Percentiles rank a stretch among this genome's conserved stretches.
phyloP scores from a whole-genome alignment of 441 rosid genomes.

The Arabidopsis hybrid region DNA sequence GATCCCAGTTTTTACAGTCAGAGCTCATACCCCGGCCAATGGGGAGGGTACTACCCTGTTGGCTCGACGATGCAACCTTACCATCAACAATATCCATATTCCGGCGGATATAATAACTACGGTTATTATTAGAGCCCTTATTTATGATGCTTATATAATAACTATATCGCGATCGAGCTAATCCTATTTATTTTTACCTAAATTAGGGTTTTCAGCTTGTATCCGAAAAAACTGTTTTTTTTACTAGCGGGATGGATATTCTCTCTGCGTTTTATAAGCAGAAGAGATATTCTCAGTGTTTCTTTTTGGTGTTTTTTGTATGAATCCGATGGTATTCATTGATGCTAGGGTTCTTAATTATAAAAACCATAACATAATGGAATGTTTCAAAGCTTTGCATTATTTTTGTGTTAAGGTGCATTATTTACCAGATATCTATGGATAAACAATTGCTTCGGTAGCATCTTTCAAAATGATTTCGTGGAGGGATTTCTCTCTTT shows the following conservation, averaged over 20 bases:
- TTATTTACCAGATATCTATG: background rate
- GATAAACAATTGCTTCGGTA: background rate
- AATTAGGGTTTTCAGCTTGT: constrained; percentile 34
- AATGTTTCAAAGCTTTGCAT: constrained; percentile 2
- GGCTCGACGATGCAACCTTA: constrained; percentile 23
- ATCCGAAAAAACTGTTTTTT: background rate
- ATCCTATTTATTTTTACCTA: constrained; percentile 5
- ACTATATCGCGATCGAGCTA: constrained; percentile 32
- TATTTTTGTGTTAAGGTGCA: background rate
- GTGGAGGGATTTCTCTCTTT: background rate
- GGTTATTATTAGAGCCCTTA: constrained; percentile 23
- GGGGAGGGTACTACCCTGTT: constrained; percentile 26
- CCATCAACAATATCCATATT: constrained; percentile 37
- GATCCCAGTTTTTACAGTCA: constrained; percentile 23
- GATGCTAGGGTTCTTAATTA: constrained; percentile 1
- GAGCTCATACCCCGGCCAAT: constrained; percentile 18
- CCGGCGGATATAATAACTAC: constrained; percentile 27
- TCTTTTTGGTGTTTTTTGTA: background rate
- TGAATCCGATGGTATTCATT: constrained; percentile 17
- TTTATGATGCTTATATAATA: background rate
- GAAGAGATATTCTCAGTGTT: constrained; percentile 13
- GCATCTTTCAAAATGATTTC: background rate
- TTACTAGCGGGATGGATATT: constrained; percentile 2
- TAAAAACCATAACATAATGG: background rate
- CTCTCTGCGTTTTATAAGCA: constrained; percentile 31